Evolutionary conservation across 2,329 filamentous ascomycete genomes (phyloP).

Genomic region (Fusarium heterosporum): DNA sequence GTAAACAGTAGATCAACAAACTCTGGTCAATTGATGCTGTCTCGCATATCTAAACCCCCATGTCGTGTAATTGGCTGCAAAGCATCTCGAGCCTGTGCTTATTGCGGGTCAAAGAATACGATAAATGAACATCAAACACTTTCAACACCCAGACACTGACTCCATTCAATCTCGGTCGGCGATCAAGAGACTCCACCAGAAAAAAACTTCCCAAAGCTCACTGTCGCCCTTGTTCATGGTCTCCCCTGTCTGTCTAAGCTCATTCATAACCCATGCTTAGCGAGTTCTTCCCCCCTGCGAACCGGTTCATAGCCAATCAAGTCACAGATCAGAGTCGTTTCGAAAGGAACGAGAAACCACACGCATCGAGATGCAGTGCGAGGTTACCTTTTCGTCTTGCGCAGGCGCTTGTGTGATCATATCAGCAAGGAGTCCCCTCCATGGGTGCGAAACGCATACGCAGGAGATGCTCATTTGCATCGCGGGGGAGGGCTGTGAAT

Average conservation of each 20-base stretch:
- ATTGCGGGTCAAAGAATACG: constrained; percentile 10
- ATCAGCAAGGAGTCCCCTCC: background rate
- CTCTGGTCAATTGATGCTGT: background rate
- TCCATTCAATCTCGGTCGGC: constrained; percentile 41
- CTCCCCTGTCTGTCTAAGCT: constrained; percentile 20
- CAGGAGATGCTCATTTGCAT: constrained; percentile 37
- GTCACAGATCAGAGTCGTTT: constrained; percentile 29
- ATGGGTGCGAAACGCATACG: constrained; percentile 21
- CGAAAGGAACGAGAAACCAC: background rate
- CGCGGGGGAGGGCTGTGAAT: constrained; percentile 32
- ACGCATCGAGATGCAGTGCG: constrained; percentile 25
- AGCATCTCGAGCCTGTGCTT: constrained; percentile 16
- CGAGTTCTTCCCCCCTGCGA: constrained; percentile 14
- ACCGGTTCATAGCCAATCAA: constrained; percentile 30
- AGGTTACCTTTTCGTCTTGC: background rate
- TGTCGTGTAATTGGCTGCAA: constrained; percentile 1
- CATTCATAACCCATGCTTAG: constrained; percentile 24
- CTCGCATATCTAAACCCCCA: background rate
- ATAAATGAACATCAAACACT: background rate
- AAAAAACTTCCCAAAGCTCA: constrained; percentile 5
- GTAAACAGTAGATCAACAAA: constrained; percentile 6
- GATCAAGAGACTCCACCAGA: constrained; percentile 3
- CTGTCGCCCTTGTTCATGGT: constrained; percentile 20
- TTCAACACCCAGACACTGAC: background rate
- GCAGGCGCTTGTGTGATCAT: background rate